Evolutionary conservation across 805 yeast genomes (phyloP), one percentile per base, ranked within the genome.

Genomic region (Starmerella bacillaris): DNA sequence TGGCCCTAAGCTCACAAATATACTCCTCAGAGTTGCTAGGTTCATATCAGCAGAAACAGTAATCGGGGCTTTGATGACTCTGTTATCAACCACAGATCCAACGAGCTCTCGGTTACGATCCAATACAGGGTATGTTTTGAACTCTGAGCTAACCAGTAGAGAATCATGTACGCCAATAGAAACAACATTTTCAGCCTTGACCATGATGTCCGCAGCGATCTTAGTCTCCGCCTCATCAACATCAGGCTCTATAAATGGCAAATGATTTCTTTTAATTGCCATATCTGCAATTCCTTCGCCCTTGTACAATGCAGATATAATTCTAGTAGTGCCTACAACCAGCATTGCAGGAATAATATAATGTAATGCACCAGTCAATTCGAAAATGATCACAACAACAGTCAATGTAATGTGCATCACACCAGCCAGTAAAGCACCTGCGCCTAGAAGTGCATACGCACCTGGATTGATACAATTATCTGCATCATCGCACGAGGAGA

Each of bases 301-400:
- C 2, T 93, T 92, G 62, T 76, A 74, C 37, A 59, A 63, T 39
- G 78, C 89, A 45, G 72, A 70, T n/a, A 89, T 72, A 24, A 72
- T 58, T 48, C 79, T 79, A 2, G 96, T 84, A 7, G 75, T 69
- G 1, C 93, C 86, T 2, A 89, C 93, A 0, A 82, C 92, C 35
- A 89, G 77, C 98, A 89, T 89, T 0, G 93, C 79, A 2, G 99
- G 99, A 9, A 92, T 67, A 40, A 89, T 78, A 51, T 80, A 89
- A 33, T 77, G 70, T 37, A 84, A 61, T 1, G 98, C 98, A 21
- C 98, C 99, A 0, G 99, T 89, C 37, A 89, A 59, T 57, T 89
- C 96, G 56, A 84, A 79, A 92, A 89, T 83, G 28, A 92, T 77
- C 12, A 89, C 79, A 2, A 84, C 96, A 16, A 86, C 95, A 0